Conservation (phyloP, 306 rosid genomes). For the Fragaria nilgerrensis region DNA sequence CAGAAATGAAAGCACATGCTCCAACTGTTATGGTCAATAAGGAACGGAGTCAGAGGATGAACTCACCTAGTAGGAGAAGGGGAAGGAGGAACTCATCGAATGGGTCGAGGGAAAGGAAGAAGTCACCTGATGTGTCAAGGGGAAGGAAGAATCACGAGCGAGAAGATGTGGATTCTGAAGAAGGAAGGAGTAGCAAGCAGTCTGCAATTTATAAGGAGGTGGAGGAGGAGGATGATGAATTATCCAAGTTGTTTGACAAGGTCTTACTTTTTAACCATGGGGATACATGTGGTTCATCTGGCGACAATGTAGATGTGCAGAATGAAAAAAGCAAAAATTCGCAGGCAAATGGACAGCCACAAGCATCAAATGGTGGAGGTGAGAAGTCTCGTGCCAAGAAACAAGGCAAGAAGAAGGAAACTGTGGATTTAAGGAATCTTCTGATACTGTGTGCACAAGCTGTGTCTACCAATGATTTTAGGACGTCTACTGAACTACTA, state of each 20-base stretch:
- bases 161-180: constrained; percentile 32
- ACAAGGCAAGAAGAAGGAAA: constrained; percentile 24
- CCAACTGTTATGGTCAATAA: constrained; percentile 16
- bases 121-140: constrained; percentile 5
- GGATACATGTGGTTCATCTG: background rate
- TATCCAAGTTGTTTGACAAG: constrained; percentile 33
- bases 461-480: constrained; percentile 27
- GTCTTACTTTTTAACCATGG: constrained; percentile 27
- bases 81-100: constrained; percentile 37
- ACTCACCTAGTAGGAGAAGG: constrained; percentile 30
- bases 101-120: constrained; percentile 44
- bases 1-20: constrained; percentile 23
- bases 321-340: constrained; percentile 17
- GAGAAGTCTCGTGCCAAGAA: constrained; percentile 25
- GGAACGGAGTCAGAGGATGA: constrained; percentile 38
- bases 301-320: constrained; percentile 13
- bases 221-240: constrained; percentile 2
- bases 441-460: constrained; percentile 41
- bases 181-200: constrained; percentile 43
- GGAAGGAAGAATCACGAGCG: constrained; percentile 36
- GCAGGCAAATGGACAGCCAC: constrained; percentile 16
- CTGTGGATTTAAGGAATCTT: constrained; percentile 36
- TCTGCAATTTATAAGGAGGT: constrained; percentile 28
- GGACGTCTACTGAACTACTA: constrained; percentile 25
- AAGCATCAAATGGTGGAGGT: constrained; percentile 13